Evolutionary conservation across 2,329 filamentous ascomycete genomes (phyloP), one percentile per base, ranked within the genome.

Genomic region (Apiospora marii): DNA sequence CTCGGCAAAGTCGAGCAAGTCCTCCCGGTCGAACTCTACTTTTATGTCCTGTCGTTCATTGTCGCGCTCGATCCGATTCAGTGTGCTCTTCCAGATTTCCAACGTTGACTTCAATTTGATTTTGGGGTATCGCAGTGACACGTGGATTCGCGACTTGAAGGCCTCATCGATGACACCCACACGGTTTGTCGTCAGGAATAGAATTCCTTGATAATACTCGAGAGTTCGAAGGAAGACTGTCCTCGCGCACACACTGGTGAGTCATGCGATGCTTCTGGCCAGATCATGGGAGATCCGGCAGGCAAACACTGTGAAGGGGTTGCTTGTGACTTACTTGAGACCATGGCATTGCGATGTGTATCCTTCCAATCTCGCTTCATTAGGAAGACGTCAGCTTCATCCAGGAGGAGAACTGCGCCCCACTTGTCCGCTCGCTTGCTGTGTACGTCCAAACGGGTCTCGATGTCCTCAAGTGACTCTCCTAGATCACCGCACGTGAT

Each of bases 391-490:
- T 81, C 79, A 27, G 77, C 78, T 73, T 81, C 79, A 69, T 82
- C 78, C 61, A 80, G 74, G 22, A 81, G 76, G 14, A 82, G 75
- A 6, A 82, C 79, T 2, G 79, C 80, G n/a, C 79, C 80, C 81
- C 85, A 86, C 14, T 81, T 80, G 0, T 80, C 77, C 14, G 84
- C 84, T 51, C 86, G 80, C 72, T 85, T 81, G 64, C 86, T 78
- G 48, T 84, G 72, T n/a, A 73, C 70, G 14, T 61, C 44, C 7
- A 77, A 71, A 1, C 73, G 74, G 0, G 69, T 27, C 71, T 82
- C 80, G 0, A 81, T 75, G 5, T 75, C 73, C 3, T 68, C 27
- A 3, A 79, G 69, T 3, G 73, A 68, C 34, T 74, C 76, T 1
- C 81, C 81, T 1, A 83, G 73, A 49, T 82, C 79, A 16, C 79